These are phyloP conservation scores for Aspergillus phoenicis DNA, from an alignment of 2,329 filamentous ascomycete genomes.

Conservation along the genomic window DNA sequence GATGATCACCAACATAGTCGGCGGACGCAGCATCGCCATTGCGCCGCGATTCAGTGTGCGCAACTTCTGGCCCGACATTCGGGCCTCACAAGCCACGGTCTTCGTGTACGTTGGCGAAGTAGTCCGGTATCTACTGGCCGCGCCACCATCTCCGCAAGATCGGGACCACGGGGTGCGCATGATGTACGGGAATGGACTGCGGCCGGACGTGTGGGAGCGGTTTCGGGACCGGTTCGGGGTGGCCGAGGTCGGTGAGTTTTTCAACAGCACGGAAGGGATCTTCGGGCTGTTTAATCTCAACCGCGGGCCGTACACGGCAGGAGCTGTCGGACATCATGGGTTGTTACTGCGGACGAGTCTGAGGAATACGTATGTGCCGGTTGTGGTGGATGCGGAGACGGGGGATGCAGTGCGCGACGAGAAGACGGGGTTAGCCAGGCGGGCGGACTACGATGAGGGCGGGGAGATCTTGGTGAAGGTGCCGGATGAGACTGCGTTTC, in stretches of 20 bases:
- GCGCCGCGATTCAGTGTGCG: slow-evolving; percentile 63
- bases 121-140: slow-evolving; percentile 70
- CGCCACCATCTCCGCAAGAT: slow-evolving; percentile 55
- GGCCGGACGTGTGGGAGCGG: slow-evolving; percentile 53
- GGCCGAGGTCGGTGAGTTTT: slow-evolving; percentile 69
- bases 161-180: slow-evolving; percentile 48
- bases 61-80: slow-evolving; percentile 72
- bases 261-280: slow-evolving; percentile 75
- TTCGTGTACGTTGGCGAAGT: slow-evolving; percentile 81
- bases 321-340: slow-evolving; percentile 72
- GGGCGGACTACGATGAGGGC: slow-evolving; percentile 66
- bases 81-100: slow-evolving; percentile 67
- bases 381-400: slow-evolving; percentile 68
- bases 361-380: slow-evolving; percentile 63
- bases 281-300: slow-evolving; percentile 64
- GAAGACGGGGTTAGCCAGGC: slow-evolving; percentile 67
- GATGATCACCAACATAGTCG: slow-evolving; percentile 58
- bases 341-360: slow-evolving; percentile 57
- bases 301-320: slow-evolving; percentile 63
- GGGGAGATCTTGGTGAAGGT: slow-evolving; percentile 75
- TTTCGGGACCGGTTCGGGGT: slow-evolving; percentile 58
- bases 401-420: slow-evolving; percentile 68
- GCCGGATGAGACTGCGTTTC: slow-evolving; percentile 60
- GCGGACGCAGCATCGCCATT: slow-evolving; percentile 48
- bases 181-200: slow-evolving; percentile 53